Conservation (phyloP, 805 yeast species). For the Huiozyma sinensis region DNA sequence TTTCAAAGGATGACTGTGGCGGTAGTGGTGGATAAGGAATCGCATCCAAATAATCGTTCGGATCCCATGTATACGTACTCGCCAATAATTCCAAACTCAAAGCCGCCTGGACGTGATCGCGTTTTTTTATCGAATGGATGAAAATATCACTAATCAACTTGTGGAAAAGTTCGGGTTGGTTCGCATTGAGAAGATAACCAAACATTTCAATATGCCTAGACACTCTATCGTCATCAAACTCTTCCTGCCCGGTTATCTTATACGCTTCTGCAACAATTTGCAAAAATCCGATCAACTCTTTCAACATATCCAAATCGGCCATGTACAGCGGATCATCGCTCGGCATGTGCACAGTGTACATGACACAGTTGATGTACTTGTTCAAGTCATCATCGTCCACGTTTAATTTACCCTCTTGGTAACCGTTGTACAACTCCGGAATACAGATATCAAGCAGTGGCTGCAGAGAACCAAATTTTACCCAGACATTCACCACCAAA, state of each 20-base stretch:
- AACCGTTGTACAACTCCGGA: constrained; percentile 22
- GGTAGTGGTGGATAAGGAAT: constrained; percentile 62
- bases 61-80: constrained; percentile 65
- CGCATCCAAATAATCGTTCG: constrained; percentile 42
- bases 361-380: constrained; percentile 11
- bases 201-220: constrained; percentile 68
- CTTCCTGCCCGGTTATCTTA: constrained; percentile 69
- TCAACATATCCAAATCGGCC: constrained; percentile 40
- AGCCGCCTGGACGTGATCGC: constrained; percentile 72
- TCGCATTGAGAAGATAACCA: constrained; percentile 65
- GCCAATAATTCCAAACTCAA: constrained; percentile 70
- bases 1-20: constrained; percentile 67
- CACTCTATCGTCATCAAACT: constrained; percentile 79
- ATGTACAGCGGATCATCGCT: constrained; percentile 53
- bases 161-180: constrained; percentile 69
- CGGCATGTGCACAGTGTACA: constrained; percentile 22
- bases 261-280: constrained; percentile 55
- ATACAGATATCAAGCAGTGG: constrained; percentile 12
- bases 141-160: constrained; percentile 69
- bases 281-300: constrained; percentile 49
- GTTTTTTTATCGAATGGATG: constrained; percentile 47
- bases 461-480: constrained; percentile 9
- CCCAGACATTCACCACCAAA: constrained; percentile 30
- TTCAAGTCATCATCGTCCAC: constrained; percentile 19
- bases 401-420: constrained; percentile 15